These are phyloP conservation scores for Monilinia polystroma DNA, from an alignment of 2,329 filamentous ascomycete genomes.

Conservation along the genomic window DNA sequence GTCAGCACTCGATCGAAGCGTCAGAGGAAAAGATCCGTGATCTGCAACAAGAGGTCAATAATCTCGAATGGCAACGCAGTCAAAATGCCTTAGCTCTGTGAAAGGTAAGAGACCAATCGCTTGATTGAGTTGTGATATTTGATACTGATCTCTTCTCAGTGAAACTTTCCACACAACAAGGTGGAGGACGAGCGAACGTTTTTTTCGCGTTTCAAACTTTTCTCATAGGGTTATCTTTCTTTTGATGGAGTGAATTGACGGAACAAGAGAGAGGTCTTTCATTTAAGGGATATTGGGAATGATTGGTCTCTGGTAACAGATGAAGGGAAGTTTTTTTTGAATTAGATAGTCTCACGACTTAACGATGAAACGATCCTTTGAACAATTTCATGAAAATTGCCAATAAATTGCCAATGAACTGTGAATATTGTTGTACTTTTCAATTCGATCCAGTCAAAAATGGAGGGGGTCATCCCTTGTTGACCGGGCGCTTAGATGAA, in stretches of 20 bases:
- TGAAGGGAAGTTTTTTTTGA: conserved; percentile 24
- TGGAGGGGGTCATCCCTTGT: conserved; percentile 1
- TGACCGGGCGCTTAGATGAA: conserved; percentile 32
- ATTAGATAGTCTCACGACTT: conserved; percentile 21
- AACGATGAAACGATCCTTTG: conserved; percentile 36
- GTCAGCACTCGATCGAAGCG: conserved; percentile 68
- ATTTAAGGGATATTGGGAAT: conserved; percentile 23
- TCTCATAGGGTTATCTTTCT: conserved; percentile 27
- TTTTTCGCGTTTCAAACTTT: conserved; percentile 23
- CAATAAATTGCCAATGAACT: conserved; percentile 21
- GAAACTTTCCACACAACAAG: conserved; percentile 11
- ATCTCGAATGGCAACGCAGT: conserved; percentile 40
- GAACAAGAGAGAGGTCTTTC: conserved; percentile 17
- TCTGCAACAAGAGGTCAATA: conserved; percentile 59
- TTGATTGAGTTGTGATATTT: conserved; percentile 1
- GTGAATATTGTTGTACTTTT: conserved; percentile 22
- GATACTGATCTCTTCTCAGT: conserved; percentile 21
- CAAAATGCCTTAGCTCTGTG: conserved; percentile 20
- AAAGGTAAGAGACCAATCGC: conserved; percentile 23
- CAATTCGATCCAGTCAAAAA: conserved; percentile 27
- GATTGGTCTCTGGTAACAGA: conserved; percentile 30
- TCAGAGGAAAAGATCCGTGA: conserved; percentile 68
- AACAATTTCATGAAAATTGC: conserved; percentile 16
- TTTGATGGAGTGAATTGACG: conserved; percentile 21
- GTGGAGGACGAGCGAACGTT: conserved; percentile 12